Evolutionary conservation across 495 filamentous ascomycete genomes (phyloP).

Genomic region (Astrocystis sublimbata): DNA sequence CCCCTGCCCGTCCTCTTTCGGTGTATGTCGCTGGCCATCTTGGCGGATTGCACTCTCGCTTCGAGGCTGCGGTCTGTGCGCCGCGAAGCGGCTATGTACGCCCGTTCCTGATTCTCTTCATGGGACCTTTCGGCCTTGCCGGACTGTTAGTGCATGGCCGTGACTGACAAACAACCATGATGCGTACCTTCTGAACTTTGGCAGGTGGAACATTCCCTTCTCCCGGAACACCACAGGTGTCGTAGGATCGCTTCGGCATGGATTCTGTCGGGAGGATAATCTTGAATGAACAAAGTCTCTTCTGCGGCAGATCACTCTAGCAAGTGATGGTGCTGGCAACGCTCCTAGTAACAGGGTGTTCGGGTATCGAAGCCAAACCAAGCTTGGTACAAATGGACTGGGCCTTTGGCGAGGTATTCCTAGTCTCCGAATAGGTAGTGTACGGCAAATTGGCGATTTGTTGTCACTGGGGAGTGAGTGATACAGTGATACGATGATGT

Average conservation of each 20-base stretch:
- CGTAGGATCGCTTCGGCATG: conserved; percentile 33
- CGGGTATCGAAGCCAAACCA: neutral
- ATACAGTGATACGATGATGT: too few species aligned
- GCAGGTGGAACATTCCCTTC: conserved; percentile 20
- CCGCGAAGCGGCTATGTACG: conserved; percentile 94
- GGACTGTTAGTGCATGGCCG: conserved; percentile 11
- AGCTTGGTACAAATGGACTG: neutral
- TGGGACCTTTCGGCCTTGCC: conserved; percentile 68
- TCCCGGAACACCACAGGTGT: neutral
- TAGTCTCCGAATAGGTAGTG: too few species aligned
- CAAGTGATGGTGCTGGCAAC: conserved; percentile 4
- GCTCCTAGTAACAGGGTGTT: neutral
- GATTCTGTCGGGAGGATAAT: neutral
- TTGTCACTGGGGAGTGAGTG: too few species aligned
- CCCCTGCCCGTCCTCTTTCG: conserved; percentile 83
- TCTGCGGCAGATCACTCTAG: conserved; percentile 5
- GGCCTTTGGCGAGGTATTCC: neutral
- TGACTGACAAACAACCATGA: neutral
- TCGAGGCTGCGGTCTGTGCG: conserved; percentile 87
- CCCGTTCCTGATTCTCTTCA: conserved; percentile 92
- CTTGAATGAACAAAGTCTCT: neutral
- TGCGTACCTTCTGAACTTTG: conserved; percentile 33
- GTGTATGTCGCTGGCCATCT: conserved; percentile 85
- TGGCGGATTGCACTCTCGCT: conserved; percentile 85
- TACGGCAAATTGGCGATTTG: too few species aligned